Evolutionary conservation across 352 stramenopile genomes (phyloP).

Genomic region (Pythium dissimile): DNA sequence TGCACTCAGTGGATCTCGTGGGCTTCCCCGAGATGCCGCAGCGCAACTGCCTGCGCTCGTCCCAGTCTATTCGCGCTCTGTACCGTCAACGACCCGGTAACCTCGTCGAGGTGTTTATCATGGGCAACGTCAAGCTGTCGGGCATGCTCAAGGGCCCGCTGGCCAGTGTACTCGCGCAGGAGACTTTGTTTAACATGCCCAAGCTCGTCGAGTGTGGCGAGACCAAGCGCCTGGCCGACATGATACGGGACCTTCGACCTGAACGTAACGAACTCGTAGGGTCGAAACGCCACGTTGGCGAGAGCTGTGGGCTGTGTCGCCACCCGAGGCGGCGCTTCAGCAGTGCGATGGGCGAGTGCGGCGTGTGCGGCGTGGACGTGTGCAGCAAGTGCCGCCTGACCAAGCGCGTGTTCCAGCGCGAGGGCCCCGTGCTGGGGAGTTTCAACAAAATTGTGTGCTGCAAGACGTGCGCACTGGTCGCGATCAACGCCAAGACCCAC

Average conservation of each 20-base stretch:
- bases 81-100: slow-evolving; percentile 17
- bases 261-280: slow-evolving; percentile 3
- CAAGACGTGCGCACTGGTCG: slow-evolving; percentile 21
- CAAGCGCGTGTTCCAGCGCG: slow-evolving; percentile 31
- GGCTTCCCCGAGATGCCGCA: slow-evolving; percentile 29
- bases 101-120: slow-evolving; percentile 22
- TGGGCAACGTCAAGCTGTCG: slow-evolving; percentile 13
- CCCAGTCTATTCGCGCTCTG: slow-evolving; percentile 25
- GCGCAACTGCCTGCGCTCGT: slow-evolving; percentile 24
- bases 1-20: slow-evolving; percentile 42
- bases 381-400: slow-evolving; percentile 31
- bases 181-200: slow-evolving; percentile 20
- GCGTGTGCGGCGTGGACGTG: slow-evolving; percentile 26
- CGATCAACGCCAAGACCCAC: slow-evolving; percentile 6
- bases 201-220: slow-evolving; percentile 22
- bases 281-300: background rate
- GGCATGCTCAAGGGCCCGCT: slow-evolving; percentile 8
- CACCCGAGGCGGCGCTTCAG: slow-evolving; percentile 34
- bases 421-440: slow-evolving; percentile 19
- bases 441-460: slow-evolving; percentile 19
- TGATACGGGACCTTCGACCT: background rate
- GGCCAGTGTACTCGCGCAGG: slow-evolving; percentile 7
- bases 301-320: slow-evolving; percentile 31
- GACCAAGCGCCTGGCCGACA: slow-evolving; percentile 20
- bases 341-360: slow-evolving; percentile 24